phyloP scores from a whole-genome alignment of 129 eudicot species.

The Pseudognaphalium luteoalbum region DNA sequence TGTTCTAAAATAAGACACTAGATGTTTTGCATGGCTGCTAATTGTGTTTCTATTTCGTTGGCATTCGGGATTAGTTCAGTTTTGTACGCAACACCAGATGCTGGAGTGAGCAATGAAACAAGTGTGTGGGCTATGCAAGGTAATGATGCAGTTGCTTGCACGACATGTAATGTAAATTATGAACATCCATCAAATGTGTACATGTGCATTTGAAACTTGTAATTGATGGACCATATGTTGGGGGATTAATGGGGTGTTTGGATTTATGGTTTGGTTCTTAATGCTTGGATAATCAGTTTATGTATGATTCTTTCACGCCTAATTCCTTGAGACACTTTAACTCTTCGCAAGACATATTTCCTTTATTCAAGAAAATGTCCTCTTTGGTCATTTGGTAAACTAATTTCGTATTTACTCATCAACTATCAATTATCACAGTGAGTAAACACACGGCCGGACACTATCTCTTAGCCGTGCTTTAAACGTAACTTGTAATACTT shows the following conservation, averaged over 20 bases:
- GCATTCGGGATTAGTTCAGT: slow-evolving; percentile 41
- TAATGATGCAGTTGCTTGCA: slow-evolving; percentile 15
- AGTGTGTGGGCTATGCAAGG: slow-evolving; percentile 96
- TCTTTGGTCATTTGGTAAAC: too few relatives aligned
- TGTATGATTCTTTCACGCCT: not conserved
- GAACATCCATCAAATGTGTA: not conserved
- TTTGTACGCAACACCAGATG: slow-evolving; percentile 64
- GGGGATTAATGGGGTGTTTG: not conserved
- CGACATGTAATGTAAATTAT: not conserved
- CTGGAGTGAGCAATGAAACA: slow-evolving; percentile 71
- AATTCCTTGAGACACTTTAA: too few relatives aligned
- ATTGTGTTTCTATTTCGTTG: slow-evolving; percentile 37
- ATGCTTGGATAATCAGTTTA: not conserved
- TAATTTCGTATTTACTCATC: too few relatives aligned
- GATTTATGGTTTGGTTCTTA: not conserved
- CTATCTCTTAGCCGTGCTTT: too few relatives aligned
- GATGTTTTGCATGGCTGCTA: slow-evolving; percentile 21
- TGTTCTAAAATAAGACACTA: not conserved
- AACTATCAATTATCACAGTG: too few relatives aligned
- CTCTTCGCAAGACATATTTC: too few relatives aligned
- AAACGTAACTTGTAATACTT: not conserved
- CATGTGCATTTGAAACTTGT: not conserved
- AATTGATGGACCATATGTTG: not conserved
- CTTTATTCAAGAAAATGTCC: too few relatives aligned
- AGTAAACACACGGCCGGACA: too few relatives aligned